Conservation (phyloP, 371 early-diverging fungal genomes). For the Umbelopsis sp. region DNA sequence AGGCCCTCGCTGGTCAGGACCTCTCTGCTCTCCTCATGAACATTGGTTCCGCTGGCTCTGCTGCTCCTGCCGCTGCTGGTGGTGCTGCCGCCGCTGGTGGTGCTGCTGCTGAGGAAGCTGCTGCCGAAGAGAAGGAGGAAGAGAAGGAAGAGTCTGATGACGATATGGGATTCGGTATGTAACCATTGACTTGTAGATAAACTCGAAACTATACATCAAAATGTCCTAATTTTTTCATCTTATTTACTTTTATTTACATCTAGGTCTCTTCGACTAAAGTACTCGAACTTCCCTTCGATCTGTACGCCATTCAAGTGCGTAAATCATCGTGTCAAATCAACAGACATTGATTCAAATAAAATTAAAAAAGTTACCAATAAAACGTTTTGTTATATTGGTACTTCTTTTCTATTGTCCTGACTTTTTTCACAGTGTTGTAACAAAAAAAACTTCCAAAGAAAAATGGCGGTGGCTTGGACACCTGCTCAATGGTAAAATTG, state of each 20-base stretch:
- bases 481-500: not conserved
- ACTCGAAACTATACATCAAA: too few species aligned
- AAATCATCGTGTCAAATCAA: slow-evolving; percentile 16
- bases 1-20: slow-evolving; percentile 96
- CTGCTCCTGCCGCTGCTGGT: slow-evolving; percentile 63
- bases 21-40: slow-evolving; percentile 88
- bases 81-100: slow-evolving; percentile 56
- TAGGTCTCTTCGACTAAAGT: slow-evolving; percentile 86
- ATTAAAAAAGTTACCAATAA: slow-evolving; percentile 10
- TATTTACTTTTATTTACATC: slow-evolving; percentile 11
- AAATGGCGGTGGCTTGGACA: not conserved
- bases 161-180: slow-evolving; percentile 91
- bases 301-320: not conserved
- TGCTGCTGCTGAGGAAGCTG: slow-evolving; percentile 60
- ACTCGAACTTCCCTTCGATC: not conserved
- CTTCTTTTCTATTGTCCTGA: not conserved
- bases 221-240: too few species aligned
- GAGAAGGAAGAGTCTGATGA: slow-evolving; percentile 90
- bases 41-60: slow-evolving; percentile 86
- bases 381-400: not conserved
- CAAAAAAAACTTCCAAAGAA: too few species aligned
- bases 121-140: slow-evolving; percentile 72
- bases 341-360: slow-evolving; percentile 16
- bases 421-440: too few species aligned
- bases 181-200: not conserved